phyloP scores from a whole-genome alignment of 2,329 filamentous ascomycete species.

The Cladosporium sp. region DNA sequence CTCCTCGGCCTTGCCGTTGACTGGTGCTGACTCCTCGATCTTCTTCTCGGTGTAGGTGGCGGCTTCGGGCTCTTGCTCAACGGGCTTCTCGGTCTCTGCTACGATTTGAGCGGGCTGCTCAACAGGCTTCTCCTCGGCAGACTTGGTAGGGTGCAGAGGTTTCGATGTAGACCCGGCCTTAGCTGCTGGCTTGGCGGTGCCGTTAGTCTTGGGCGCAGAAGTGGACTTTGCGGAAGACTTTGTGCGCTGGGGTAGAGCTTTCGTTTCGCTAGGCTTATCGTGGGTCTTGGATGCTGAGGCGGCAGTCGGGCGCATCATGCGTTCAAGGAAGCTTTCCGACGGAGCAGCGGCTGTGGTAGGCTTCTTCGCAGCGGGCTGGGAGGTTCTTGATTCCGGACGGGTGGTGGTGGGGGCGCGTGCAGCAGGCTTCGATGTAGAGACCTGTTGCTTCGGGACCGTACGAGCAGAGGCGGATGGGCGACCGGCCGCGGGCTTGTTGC shows the following conservation, averaged over 20 bases:
- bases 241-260: constrained; percentile 36
- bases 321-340: constrained; percentile 72
- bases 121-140: constrained; percentile 2
- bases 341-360: constrained; percentile 57
- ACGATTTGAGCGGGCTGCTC: background rate
- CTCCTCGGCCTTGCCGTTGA: background rate
- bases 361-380: constrained; percentile 37
- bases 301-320: constrained; percentile 78
- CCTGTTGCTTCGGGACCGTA: constrained; percentile 21
- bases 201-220: constrained; percentile 21
- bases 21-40: background rate
- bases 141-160: background rate
- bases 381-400: constrained; percentile 50
- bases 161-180: constrained; percentile 3
- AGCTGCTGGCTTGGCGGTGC: constrained; percentile 15
- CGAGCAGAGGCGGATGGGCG: constrained; percentile 23
- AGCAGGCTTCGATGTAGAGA: constrained; percentile 33
- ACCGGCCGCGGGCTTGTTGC: constrained; percentile 21
- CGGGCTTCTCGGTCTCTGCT: background rate
- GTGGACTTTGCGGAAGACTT: constrained; percentile 16
- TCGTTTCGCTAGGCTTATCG: constrained; percentile 54
- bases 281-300: constrained; percentile 66
- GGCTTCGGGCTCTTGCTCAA: background rate
- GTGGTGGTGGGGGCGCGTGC: constrained; percentile 33
- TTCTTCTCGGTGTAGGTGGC: background rate